phyloP scores from a whole-genome alignment of 495 filamentous ascomycete genomes.

The Lasiosphaeria ovina region DNA sequence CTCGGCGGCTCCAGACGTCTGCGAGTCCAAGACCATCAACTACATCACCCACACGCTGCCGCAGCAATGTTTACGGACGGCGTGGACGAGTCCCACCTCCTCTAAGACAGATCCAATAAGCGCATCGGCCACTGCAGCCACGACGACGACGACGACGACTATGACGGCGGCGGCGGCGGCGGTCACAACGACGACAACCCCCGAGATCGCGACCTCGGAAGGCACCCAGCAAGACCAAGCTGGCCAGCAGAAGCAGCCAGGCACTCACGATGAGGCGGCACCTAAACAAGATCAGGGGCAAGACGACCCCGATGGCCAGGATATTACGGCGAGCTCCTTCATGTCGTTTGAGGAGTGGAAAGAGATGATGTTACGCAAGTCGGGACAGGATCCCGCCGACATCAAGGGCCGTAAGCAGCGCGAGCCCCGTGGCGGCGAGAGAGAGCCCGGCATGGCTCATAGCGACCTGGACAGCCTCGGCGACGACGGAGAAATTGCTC shows the following conservation, averaged over 20 bases:
- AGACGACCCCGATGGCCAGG: slow-evolving; percentile 32
- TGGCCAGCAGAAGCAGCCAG: slow-evolving; percentile 3
- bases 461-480: slow-evolving; percentile 56
- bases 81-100: slow-evolving; percentile 33
- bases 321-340: slow-evolving; percentile 80
- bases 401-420: slow-evolving; percentile 52
- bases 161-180: no score
- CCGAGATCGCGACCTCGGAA: slow-evolving; percentile 13
- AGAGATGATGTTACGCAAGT: slow-evolving; percentile 83
- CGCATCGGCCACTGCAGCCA: slow-evolving; percentile 9
- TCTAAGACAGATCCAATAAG: slow-evolving; percentile 17
- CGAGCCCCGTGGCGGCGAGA: slow-evolving; percentile 27
- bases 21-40: slow-evolving; percentile 68
- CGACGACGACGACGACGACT: no score
- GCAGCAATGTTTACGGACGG: slow-evolving; percentile 68
- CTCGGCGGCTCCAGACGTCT: slow-evolving; percentile 34
- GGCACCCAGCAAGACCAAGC: slow-evolving; percentile 17
- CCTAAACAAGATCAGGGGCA: slow-evolving; percentile 11
- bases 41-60: slow-evolving; percentile 78
- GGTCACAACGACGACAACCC: background rate
- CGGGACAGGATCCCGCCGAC: slow-evolving; percentile 77
- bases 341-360: slow-evolving; percentile 99
- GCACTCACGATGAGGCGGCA: slow-evolving; percentile 14
- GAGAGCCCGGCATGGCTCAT: slow-evolving; percentile 27
- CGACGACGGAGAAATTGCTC: slow-evolving; percentile 86